A percentile compares a stretch with the other conserved stretches of the same genome.
Conservation (phyloP, 805 yeast genomes). For the Pichia kluyveri region DNA sequence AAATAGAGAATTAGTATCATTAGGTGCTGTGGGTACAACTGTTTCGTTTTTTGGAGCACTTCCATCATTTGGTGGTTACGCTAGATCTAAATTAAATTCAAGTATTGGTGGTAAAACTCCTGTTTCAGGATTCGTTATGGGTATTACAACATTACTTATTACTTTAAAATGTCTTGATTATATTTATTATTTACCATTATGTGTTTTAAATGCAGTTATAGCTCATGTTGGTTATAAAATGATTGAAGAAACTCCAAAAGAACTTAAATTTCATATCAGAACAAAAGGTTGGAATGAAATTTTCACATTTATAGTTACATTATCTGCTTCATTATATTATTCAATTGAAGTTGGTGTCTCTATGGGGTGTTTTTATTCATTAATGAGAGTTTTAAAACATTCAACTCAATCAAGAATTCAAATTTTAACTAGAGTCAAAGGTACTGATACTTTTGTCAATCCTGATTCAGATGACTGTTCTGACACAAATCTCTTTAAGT, state of each 20-base stretch:
- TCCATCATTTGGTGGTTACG: constrained; percentile 95
- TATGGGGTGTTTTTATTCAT: constrained; percentile 75
- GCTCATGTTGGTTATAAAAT: constrained; percentile 68
- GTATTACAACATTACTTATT: constrained; percentile 60
- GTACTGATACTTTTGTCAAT: constrained; percentile 54
- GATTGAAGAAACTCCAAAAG: constrained; percentile 78
- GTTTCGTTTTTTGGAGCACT: constrained; percentile 57
- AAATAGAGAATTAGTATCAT: constrained; percentile 84
- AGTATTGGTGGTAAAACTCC: constrained; percentile 84
- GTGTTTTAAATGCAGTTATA: constrained; percentile 73
- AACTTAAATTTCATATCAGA: constrained; percentile 60
- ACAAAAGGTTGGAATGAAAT: constrained; percentile 75
- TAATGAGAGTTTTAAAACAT: constrained; percentile 70
- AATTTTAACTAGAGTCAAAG: constrained; percentile 62
- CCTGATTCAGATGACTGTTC: constrained; percentile 45
- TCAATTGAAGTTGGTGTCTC: constrained; percentile 88
- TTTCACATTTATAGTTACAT: constrained; percentile 55
- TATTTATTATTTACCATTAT: constrained; percentile 67
- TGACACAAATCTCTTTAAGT: constrained; percentile 5
- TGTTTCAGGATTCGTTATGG: constrained; percentile 75
- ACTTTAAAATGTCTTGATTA: constrained; percentile 49
- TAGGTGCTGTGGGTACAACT: constrained; percentile 66
- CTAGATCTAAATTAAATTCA: constrained; percentile 83
- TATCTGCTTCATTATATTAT: constrained; percentile 52
- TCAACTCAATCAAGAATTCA: constrained; percentile 80